phyloP scores from a whole-genome alignment of 176 grass and related monocot species.

The Bothriochloa decipiens region DNA sequence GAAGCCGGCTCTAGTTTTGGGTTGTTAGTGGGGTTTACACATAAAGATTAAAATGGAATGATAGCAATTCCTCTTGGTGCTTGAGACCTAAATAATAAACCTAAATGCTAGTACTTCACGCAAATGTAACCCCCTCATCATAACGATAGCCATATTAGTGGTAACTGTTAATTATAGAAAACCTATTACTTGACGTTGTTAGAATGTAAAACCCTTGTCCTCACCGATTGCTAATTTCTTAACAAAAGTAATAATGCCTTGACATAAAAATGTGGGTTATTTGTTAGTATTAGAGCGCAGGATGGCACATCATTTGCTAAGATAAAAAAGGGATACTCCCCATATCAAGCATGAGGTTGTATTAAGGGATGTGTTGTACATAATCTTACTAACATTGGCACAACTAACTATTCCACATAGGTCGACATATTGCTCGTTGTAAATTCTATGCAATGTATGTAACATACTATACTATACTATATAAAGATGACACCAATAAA shows the following conservation, averaged over 20 bases:
- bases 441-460: not conserved
- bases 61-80: not conserved
- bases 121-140: not conserved
- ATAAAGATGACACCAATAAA: not conserved
- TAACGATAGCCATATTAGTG: not conserved
- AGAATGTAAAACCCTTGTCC: not conserved
- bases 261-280: not conserved
- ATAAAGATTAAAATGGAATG: not conserved
- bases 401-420: not conserved
- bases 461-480: not conserved
- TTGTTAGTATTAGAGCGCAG: not conserved
- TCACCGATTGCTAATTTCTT: not conserved
- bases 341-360: not conserved
- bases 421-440: not conserved
- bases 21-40: not conserved
- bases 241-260: not conserved
- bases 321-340: not conserved
- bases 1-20: not conserved
- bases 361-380: not conserved
- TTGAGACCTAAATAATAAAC: not conserved
- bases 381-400: not conserved
- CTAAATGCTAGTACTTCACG: not conserved
- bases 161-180: not conserved
- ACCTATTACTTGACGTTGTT: not conserved
- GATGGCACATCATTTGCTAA: not conserved